Conservation (phyloP, 2,329 filamentous ascomycete species). For the Sclerotinia spermophila region DNA sequence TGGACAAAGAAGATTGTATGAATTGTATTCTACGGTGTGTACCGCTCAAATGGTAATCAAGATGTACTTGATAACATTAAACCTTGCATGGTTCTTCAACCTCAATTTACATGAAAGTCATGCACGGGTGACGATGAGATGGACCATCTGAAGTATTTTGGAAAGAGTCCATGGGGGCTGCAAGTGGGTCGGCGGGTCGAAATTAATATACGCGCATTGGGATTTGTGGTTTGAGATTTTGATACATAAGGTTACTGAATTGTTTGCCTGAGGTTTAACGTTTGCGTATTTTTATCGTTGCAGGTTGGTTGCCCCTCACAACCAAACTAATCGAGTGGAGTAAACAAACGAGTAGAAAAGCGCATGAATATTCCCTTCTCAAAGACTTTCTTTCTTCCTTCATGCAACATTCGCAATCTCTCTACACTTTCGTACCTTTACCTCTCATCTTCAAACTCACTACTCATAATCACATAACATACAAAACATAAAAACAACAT, state of each 20-base stretch:
- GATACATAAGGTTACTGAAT: not conserved
- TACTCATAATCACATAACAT: conserved; percentile 20
- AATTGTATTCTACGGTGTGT: not conserved
- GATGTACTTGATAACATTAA: conserved; percentile 1
- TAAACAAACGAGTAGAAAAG: conserved; percentile 20
- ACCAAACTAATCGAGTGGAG: conserved; percentile 16
- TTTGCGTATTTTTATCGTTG: not conserved
- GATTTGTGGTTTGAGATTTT: not conserved
- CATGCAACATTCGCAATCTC: conserved; percentile 30
- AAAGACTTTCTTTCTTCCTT: conserved; percentile 27
- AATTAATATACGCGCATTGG: not conserved
- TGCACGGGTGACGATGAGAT: conserved; percentile 9
- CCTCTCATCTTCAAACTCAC: conserved; percentile 36
- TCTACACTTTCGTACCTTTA: conserved; percentile 35
- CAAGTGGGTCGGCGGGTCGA: conserved; percentile 8
- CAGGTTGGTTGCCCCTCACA: conserved; percentile 14
- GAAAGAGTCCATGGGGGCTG: not conserved
- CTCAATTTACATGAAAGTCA: conserved; percentile 5
- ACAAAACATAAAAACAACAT: conserved; percentile 28
- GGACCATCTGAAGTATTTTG: not conserved
- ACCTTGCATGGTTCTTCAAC: conserved; percentile 4
- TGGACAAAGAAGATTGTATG: not conserved
- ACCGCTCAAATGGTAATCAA: not conserved
- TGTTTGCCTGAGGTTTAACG: not conserved
- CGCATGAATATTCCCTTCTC: not conserved